phyloP scores from a whole-genome alignment of 257 asterid species.

The Asclepias syriaca region DNA sequence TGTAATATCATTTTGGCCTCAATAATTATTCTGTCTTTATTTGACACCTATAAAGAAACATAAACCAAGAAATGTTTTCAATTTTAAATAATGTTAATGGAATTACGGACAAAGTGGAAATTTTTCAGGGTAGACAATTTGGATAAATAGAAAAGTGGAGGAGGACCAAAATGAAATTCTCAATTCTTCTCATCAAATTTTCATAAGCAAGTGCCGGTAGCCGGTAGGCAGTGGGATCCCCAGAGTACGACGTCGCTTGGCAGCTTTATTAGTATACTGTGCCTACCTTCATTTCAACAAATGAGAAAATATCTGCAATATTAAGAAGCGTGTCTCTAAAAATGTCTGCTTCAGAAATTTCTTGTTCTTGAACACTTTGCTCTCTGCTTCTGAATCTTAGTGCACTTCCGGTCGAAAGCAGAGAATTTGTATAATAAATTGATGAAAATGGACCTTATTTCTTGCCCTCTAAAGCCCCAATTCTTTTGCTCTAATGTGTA shows the following conservation, averaged over 20 bases:
- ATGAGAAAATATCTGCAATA: neutral
- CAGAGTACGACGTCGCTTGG: neutral
- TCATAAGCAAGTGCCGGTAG: neutral
- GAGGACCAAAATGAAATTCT: neutral
- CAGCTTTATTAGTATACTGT: neutral
- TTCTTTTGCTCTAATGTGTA: conserved; percentile 24
- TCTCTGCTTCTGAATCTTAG: conserved; percentile 8
- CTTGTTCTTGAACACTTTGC: neutral
- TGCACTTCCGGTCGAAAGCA: neutral
- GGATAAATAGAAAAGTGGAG: neutral
- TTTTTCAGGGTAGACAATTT: neutral
- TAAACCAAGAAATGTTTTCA: too few species aligned
- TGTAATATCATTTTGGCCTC: neutral
- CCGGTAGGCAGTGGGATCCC: neutral
- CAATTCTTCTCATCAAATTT: neutral
- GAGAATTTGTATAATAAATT: neutral
- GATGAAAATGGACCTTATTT: conserved; percentile 40
- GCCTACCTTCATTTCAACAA: neutral
- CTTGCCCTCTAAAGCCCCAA: conserved; percentile 40
- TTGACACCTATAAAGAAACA: too few species aligned
- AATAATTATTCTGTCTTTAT: neutral
- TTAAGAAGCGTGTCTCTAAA: neutral
- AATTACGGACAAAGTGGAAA: too few species aligned
- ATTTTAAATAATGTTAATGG: too few species aligned
- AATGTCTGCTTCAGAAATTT: neutral